A percentile compares a stretch with the other conserved stretches of the same genome.
Evolutionary conservation across 1,284 basidiomycete genomes (phyloP).

Genomic region (Neotropicomus parvogracilis): DNA sequence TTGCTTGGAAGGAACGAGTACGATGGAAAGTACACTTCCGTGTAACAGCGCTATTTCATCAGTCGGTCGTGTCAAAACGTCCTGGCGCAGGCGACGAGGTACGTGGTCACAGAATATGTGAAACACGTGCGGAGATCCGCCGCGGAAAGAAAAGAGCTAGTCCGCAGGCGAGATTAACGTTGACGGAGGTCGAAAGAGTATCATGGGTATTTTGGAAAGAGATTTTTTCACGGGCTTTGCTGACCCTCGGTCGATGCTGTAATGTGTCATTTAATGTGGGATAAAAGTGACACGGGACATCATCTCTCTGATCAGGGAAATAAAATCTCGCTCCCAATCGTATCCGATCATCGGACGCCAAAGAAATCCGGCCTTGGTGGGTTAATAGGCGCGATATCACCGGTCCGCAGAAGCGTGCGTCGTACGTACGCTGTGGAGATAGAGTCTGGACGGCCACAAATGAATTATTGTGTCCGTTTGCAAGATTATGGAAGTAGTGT

Average conservation of each 20-base stretch:
- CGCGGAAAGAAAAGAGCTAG: slow-evolving; percentile 10
- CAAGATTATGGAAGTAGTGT: slow-evolving; percentile 7
- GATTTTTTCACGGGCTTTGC: slow-evolving; percentile 4
- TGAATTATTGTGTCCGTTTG: slow-evolving; percentile 7
- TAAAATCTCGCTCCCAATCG: slow-evolving; percentile 9
- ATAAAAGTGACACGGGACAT: slow-evolving; percentile 17
- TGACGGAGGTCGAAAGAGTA: slow-evolving; percentile 9
- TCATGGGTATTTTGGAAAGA: slow-evolving; percentile 15
- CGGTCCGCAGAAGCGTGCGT: slow-evolving; percentile 10
- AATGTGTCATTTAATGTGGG: slow-evolving; percentile 19
- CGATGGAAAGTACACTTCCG: neutral
- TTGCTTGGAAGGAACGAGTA: neutral
- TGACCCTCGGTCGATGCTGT: slow-evolving; percentile 20
- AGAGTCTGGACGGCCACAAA: slow-evolving; percentile 9
- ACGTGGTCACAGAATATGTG: neutral
- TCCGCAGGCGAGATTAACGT: slow-evolving; percentile 29
- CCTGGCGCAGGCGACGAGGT: neutral
- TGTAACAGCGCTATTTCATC: neutral
- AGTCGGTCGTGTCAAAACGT: neutral
- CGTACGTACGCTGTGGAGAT: slow-evolving; percentile 25
- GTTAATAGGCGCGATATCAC: slow-evolving; percentile 9
- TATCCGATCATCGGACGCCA: slow-evolving; percentile 23
- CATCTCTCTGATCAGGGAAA: slow-evolving; percentile 18
- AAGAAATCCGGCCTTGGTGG: slow-evolving; percentile 18
- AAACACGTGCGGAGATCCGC: slow-evolving; percentile 13